These are phyloP conservation scores for Penicillium sp. DNA, from an alignment of 2,329 filamentous ascomycete genomes.

Conservation along the genomic window DNA sequence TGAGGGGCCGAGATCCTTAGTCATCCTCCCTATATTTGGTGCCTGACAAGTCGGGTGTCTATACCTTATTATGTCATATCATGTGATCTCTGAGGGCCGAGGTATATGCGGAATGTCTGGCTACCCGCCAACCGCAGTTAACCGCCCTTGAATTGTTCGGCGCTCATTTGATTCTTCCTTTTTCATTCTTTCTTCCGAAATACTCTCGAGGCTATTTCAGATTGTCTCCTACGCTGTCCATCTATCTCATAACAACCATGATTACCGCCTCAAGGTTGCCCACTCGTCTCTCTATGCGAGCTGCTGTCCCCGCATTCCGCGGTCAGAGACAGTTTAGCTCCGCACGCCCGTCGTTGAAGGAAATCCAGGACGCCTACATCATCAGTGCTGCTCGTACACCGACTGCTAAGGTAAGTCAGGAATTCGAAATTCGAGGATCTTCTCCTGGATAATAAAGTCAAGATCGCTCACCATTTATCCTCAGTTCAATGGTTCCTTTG, in stretches of 20 bases:
- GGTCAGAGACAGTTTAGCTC: constrained; percentile 58
- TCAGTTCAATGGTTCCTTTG: constrained; percentile 92
- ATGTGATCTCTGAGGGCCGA: constrained; percentile 29
- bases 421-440: background rate
- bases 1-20: background rate
- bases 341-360: constrained; percentile 56
- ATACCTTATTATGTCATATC: constrained; percentile 23
- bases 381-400: constrained; percentile 87
- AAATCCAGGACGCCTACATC: constrained; percentile 92
- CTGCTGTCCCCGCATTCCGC: constrained; percentile 47
- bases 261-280: constrained; percentile 27
- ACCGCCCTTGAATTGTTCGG: background rate
- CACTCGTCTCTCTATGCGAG: constrained; percentile 31
- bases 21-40: too few species aligned
- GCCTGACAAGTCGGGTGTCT: too few species aligned
- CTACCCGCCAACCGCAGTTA: constrained; percentile 2
- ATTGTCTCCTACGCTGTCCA: too few species aligned
- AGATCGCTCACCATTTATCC: constrained; percentile 10
- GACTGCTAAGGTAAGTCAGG: constrained; percentile 72
- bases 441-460: background rate
- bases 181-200: background rate
- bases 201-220: too few species aligned
- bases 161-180: background rate
- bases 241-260: constrained; percentile 17
- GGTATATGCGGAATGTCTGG: constrained; percentile 16